Percentiles rank a stretch among this genome's conserved stretches.
phyloP scores from a whole-genome alignment of 2,329 filamentous ascomycete genomes.

The Alternaria triticimaculans region DNA sequence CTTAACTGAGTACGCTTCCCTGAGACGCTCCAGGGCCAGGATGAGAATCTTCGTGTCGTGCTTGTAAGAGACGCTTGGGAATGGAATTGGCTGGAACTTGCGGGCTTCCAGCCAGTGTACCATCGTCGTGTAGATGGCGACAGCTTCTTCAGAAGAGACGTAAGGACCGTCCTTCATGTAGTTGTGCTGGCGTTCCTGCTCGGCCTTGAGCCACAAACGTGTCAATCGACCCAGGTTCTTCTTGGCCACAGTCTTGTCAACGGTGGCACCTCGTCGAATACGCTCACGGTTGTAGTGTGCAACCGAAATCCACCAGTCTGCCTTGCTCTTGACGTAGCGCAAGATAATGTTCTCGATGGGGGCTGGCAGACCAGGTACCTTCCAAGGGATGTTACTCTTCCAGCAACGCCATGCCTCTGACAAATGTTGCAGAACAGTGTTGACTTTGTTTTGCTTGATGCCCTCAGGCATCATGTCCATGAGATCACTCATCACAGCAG shows the following conservation, averaged over 20 bases:
- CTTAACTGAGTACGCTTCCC: constrained; percentile 97
- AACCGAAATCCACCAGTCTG: constrained; percentile 99
- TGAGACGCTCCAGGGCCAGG: constrained; percentile 86
- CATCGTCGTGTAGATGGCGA: constrained; percentile 98
- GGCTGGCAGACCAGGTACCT: constrained; percentile 93
- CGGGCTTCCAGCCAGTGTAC: constrained; percentile 98
- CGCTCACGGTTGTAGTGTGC: constrained; percentile 98
- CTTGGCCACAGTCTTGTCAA: constrained; percentile 99
- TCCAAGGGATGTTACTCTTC: constrained; percentile 99
- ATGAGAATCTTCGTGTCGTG: constrained; percentile 99
- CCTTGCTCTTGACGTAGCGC: constrained; percentile 98
- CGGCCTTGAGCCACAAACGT: constrained; percentile 94
- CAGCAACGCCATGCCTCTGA: constrained; percentile 99
- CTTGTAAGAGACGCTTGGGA: constrained; percentile 98
- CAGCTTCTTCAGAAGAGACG: constrained; percentile 96
- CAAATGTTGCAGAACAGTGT: constrained; percentile 94
- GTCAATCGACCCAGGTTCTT: constrained; percentile 97
- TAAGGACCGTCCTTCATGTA: constrained; percentile 99
- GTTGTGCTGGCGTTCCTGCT: constrained; percentile 98
- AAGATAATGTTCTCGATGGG: constrained; percentile 99
- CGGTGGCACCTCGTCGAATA: constrained; percentile 93
- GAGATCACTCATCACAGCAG: constrained; percentile 97
- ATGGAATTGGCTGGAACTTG: constrained; percentile 98
- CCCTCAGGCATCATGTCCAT: constrained; percentile 99
- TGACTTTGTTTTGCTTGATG: constrained; percentile 99